Evolutionary conservation across 129 eudicot genomes (phyloP).

Genomic region (Centella asiatica): DNA sequence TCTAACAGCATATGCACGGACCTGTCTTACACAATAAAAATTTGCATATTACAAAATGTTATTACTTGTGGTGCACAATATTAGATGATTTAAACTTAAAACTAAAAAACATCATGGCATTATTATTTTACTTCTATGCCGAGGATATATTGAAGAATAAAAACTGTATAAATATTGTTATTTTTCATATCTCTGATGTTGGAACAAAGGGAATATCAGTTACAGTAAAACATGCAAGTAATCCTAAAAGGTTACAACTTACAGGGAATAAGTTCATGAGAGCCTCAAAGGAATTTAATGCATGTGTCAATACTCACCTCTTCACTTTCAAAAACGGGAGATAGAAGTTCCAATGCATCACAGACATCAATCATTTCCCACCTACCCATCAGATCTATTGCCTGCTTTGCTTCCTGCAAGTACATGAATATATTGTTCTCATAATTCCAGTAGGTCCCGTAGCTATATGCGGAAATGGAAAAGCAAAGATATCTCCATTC

Average conservation of each 20-base stretch:
- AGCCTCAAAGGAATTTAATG: slow-evolving; percentile 1
- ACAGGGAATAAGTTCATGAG: not conserved
- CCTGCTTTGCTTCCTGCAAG: slow-evolving; percentile 97
- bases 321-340: slow-evolving; percentile 98
- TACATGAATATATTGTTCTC: not conserved
- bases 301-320: slow-evolving; percentile 47
- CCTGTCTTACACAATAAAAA: slow-evolving; percentile 34
- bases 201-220: no score
- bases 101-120: no score
- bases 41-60: not conserved
- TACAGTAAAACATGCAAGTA: not conserved
- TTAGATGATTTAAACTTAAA: no score
- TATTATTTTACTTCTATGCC: no score
- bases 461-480: not conserved
- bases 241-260: not conserved
- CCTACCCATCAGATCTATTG: slow-evolving; percentile 81
- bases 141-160: no score
- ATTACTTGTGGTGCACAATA: no score
- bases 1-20: slow-evolving; percentile 98
- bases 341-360: slow-evolving; percentile 94
- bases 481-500: not conserved
- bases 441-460: not conserved
- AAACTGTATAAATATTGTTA: no score
- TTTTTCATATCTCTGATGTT: no score
- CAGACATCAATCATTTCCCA: slow-evolving; percentile 97